Evolutionary conservation across 2,329 filamentous ascomycete species (phyloP).

Genomic region (Penicillium crustosum): DNA sequence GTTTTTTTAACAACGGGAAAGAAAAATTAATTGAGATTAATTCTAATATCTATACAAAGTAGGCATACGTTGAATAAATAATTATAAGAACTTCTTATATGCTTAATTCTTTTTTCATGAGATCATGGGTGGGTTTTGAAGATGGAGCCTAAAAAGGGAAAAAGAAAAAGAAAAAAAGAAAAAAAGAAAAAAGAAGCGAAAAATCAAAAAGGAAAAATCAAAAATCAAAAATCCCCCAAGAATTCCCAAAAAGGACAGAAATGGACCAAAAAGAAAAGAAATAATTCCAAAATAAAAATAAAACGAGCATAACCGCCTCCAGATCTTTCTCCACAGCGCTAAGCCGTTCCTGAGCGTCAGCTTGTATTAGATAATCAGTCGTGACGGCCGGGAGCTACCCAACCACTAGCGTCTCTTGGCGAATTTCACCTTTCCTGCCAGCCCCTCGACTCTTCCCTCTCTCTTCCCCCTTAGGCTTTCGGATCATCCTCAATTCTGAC

Average conservation of each 20-base stretch:
- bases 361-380: constrained; percentile 15
- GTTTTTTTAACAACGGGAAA: not conserved
- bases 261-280: not conserved
- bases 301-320: constrained; percentile 21
- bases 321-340: constrained; percentile 26
- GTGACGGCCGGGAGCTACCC: constrained; percentile 26
- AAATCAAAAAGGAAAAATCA: not conserved
- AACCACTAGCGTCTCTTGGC: constrained; percentile 30
- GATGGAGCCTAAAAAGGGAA: not conserved
- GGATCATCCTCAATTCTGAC: constrained; percentile 12
- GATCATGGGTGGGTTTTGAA: not conserved
- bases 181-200: not conserved
- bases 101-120: not conserved
- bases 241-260: not conserved
- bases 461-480: constrained; percentile 20
- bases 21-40: not conserved
- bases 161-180: not conserved
- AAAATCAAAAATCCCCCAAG: not conserved
- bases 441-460: constrained; percentile 29
- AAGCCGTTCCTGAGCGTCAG: constrained; percentile 20
- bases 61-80: not conserved
- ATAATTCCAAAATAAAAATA: not conserved
- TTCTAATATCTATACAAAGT: not conserved
- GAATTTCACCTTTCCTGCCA: constrained; percentile 30
- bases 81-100: not conserved